Percentiles rank a stretch among this genome's conserved stretches.
These are phyloP conservation scores for Camellia sinensis DNA, from an alignment of 148 eudicot species.

Conservation along the genomic window DNA sequence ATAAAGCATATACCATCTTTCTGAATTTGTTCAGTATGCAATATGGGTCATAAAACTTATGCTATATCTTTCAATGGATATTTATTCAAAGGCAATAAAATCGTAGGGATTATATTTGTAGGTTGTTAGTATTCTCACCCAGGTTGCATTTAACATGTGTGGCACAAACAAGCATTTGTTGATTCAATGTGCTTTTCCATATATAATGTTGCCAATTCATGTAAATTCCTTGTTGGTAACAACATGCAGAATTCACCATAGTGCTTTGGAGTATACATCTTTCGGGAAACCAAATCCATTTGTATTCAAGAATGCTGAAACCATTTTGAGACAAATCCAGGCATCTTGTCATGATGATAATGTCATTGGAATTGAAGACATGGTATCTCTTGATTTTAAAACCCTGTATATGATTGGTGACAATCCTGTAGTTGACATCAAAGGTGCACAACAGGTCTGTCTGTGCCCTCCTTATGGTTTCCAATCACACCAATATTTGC, in stretches of 20 bases:
- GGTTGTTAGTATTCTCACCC: neutral
- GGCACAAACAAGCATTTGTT: too few species aligned
- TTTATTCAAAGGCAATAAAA: neutral
- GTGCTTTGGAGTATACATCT: conserved; percentile 37
- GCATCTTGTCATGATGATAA: conserved; percentile 19
- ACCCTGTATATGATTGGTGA: conserved; percentile 60
- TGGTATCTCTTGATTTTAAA: conserved; percentile 28
- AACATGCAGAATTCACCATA: conserved; percentile 41
- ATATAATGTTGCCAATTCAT: too few species aligned
- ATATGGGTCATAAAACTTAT: too few species aligned
- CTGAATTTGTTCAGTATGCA: too few species aligned
- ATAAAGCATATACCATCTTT: too few species aligned
- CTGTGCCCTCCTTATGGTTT: too few species aligned
- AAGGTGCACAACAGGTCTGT: conserved; percentile 51
- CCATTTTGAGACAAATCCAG: conserved; percentile 34
- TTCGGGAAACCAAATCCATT: conserved; percentile 59
- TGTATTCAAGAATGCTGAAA: conserved; percentile 51
- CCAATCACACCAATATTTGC: neutral
- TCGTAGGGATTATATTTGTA: neutral
- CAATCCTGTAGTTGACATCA: conserved; percentile 56
- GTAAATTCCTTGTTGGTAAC: neutral
- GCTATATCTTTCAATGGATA: too few species aligned
- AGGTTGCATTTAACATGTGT: too few species aligned
- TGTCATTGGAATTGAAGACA: neutral
- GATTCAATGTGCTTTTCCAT: too few species aligned